Evolutionary conservation across 257 asterid species (phyloP), one percentile per base, ranked within the genome.

Genomic region (Solanum chmielewskii): DNA sequence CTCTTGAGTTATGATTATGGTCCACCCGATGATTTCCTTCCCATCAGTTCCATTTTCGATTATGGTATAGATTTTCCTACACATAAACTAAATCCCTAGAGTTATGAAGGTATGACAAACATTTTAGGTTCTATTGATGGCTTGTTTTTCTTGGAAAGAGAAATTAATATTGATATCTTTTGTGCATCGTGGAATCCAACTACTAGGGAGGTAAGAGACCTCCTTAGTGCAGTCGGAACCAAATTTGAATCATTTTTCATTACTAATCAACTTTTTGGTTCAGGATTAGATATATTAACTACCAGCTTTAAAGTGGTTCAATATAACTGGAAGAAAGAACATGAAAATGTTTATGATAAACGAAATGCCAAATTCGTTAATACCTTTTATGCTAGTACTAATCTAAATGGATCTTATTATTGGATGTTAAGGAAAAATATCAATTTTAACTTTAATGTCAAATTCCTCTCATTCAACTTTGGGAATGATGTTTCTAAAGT

Each of bases 311-410:
- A 66, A 27, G 73, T 66, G 37, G 18, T 66, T 66, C 27, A 27
- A 20, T 25, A 12, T 66, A 25, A 66, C 27, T 5, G 7, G 9
- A n/a, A 13, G 73, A n/a, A n/a, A 25, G 35, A 25, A 68, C 39
- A 29, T 68, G 39, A 18, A 56, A 56, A 27, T 33, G 11, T 68
- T 0, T 13, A 15, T 1, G n/a, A 56, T 10, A 56, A 18, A 18
- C n/a, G 2, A 56, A 5, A 27, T 13, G 16, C 0, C 0, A 13
- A 12, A 13, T 13, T 1, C 14, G 35, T 68, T 6, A 20, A 27
- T 27, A 25, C 11, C 39, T 29, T 68, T 68, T 62, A 23, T 62
- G 14, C 1, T n/a, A 29, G 20, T 13, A 68, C 37, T 68, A 29
- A 27, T 27, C 20, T 6, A 0, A 68, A 68, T 68, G 11, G 39